These are phyloP conservation scores for Podospora pseudopauciseta DNA, from an alignment of 495 filamentous ascomycete genomes.

Conservation along the genomic window DNA sequence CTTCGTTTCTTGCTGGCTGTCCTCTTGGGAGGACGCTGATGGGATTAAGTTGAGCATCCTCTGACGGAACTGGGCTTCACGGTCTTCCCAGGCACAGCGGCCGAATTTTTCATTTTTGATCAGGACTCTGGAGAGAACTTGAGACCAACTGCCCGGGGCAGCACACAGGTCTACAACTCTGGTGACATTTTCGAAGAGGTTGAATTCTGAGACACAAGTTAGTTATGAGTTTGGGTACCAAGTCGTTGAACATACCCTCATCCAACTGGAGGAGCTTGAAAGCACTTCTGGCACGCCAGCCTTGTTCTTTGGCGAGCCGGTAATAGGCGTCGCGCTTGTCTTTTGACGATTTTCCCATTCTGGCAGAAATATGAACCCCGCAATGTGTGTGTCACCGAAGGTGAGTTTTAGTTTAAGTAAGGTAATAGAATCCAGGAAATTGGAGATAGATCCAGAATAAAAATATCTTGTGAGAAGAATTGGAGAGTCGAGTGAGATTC, in stretches of 20 bases:
- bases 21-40: constrained; percentile 27
- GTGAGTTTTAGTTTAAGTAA: not conserved
- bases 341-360: constrained; percentile 97
- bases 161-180: constrained; percentile 95
- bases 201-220: constrained; percentile 59
- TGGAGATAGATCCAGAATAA: not conserved
- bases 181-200: constrained; percentile 82
- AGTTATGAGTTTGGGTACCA: not conserved
- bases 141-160: constrained; percentile 93
- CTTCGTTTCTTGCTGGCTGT: not conserved
- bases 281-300: constrained; percentile 92
- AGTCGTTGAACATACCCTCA: constrained; percentile 49
- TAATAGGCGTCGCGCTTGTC: constrained; percentile 99
- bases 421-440: not conserved
- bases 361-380: constrained; percentile 4
- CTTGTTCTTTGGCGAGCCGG: constrained; percentile 94
- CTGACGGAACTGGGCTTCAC: constrained; percentile 60
- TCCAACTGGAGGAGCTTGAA: constrained; percentile 97
- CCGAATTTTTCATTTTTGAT: constrained; percentile 92
- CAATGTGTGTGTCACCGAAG: not conserved
- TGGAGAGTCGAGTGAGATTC: not conserved
- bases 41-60: constrained; percentile 48
- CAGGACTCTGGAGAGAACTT: constrained; percentile 86
- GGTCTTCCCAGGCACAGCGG: constrained; percentile 76
- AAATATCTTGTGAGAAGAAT: not conserved